phyloP scores from a whole-genome alignment of 805 yeast genomes.

The Hanseniaspora taiwanica region DNA sequence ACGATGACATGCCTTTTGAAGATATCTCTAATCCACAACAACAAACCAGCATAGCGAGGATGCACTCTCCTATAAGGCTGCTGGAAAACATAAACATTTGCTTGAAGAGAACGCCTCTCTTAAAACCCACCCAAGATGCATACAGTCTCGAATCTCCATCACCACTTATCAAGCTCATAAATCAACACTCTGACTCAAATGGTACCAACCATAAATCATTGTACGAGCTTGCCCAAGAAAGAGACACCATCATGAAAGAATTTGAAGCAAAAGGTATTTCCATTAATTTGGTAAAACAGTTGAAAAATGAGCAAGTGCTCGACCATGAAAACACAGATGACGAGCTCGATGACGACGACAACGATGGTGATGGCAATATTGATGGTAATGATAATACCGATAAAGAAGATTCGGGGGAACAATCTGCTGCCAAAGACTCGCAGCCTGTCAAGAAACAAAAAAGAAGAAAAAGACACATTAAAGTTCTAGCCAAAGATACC shows the following conservation, averaged over 20 bases:
- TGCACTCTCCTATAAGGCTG: background rate
- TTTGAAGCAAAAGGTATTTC: constrained; percentile 11
- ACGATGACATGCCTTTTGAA: no score
- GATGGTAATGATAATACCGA: no score
- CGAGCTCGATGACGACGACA: constrained; percentile 7
- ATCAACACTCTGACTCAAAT: constrained; percentile 9
- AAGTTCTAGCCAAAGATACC: constrained; percentile 5
- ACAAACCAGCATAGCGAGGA: no score
- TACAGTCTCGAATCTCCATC: constrained; percentile 10
- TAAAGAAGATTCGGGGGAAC: no score
- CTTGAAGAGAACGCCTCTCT: background rate
- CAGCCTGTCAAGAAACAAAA: constrained; percentile 6
- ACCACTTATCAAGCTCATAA: constrained; percentile 14
- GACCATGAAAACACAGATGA: constrained; percentile 11
- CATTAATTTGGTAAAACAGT: constrained; percentile 3
- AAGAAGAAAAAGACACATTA: constrained; percentile 4
- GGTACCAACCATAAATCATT: constrained; percentile 8
- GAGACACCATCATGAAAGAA: constrained; percentile 17
- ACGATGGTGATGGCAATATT: constrained; percentile 11
- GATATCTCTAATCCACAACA: no score
- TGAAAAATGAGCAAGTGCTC: constrained; percentile 11
- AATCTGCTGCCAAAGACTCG: constrained; percentile 8
- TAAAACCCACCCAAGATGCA: background rate
- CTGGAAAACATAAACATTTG: background rate
- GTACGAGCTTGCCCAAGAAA: constrained; percentile 20